Evolutionary conservation across 2,329 filamentous ascomycete species (phyloP), one percentile per base, ranked within the genome.

Genomic region (Setomelanomma holmii): DNA sequence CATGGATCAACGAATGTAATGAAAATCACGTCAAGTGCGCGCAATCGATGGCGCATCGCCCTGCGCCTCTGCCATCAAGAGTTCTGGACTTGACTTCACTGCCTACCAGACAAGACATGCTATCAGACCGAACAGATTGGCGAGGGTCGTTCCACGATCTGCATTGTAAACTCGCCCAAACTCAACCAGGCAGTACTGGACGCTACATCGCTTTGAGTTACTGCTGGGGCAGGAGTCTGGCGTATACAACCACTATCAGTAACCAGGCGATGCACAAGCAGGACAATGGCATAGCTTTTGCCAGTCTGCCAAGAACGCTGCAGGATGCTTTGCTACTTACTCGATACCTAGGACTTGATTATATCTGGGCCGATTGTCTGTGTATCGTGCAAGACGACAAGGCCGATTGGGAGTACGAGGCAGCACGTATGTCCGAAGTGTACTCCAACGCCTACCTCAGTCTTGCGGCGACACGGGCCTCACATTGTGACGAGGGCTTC

Each of bases 281-380:
- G 19, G 22, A 51, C 4, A 20, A 19, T 20, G 35, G 49, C 7
- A 55, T 55, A 22, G 1, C 14, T 16, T 51, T 43, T 16, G 23
- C 19, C n/a, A 12, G 23, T 11, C 30, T 56, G 11, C 54, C 54
- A 1, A 43, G 35, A 21, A 53, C 46, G 0, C 41, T 56, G 11
- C 51, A 53, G n/a, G 43, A 56, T 40, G 45, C 41, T 10, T 23
- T 38, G 2, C 30, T 50, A 20, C 6, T 56, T 4, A 39, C 34
- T 1, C 19, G 46, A 20, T 40, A 21, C 2, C 27, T 53, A 5
- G 30, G 41, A 2, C 23, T 49, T 6, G 39, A 35, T 8, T 49
- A 45, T 16, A 4, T 56, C 6, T 56, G 53, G 53, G 51, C 51
- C 2, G 53, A 56, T 17, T 48, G 38, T 12, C 8, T 56, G n/a